Base-by-base conservation (phyloP, 202 grass and related monocot species). In the Hordeum pubiflorum region DNA sequence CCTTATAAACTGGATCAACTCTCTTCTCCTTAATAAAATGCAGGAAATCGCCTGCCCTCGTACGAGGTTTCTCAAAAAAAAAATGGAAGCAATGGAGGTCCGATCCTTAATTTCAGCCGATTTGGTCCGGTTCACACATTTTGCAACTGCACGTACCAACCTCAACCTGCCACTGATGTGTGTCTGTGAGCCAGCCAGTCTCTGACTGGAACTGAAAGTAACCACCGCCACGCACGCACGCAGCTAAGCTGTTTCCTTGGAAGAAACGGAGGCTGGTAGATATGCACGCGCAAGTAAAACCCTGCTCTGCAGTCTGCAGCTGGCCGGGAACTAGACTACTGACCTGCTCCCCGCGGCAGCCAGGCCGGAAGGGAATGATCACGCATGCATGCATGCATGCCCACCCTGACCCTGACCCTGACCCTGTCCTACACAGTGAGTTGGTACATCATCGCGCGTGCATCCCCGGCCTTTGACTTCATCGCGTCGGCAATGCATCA, bases 271-370 rank as follows among this genome's bases (percentile, higher is more conserved):
- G 31, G 31, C 31, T 32, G 31, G 31, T 32, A 32, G 31, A 32
- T 32, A 32, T 32, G 2, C 27, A 63, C 24, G 11, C 69, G 70
- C 69, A 87, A 68, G 75, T 76, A 52, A 79, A 68, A 5, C 59
- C 56, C 40, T 58, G 43, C 21, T 75, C 15, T 24, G 17, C 52
- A 3, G 20, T 75, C 15, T 23, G 17, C 52, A 3, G n/a, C 29
- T 29, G 24, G 4, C 55, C 18, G 27, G 27, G 27, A 29, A 29
- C 27, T 29, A 29, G 27, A 50, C 46, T 50, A 38, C 10, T 2
- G 24, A 70, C 67, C 67, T 70, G 67, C 66, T 69, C 64, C 64
- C 3, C 4, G 15, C 14, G 14, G 14, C 13, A 17, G 13, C 27
- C 13, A 17, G 14, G 60, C 60, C 44, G 44, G 44, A 48, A 5